Evolutionary conservation across 2,329 filamentous ascomycete genomes (phyloP), one percentile per base, ranked within the genome.

Genomic region (Phoma sp.): DNA sequence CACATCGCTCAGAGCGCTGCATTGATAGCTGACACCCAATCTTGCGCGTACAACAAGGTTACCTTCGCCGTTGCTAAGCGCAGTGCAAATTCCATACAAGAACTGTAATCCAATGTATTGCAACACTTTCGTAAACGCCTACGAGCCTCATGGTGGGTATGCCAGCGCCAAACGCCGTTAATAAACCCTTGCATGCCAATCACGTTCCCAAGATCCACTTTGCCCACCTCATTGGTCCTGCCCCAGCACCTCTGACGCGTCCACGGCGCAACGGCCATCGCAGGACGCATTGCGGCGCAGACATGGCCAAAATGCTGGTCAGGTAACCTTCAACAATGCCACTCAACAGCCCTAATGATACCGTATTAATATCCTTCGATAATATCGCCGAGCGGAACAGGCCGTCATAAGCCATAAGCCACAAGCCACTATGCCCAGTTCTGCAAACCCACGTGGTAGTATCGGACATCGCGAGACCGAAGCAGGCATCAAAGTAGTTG

Each of bases 201-300:
- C 65, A 70, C 42, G 53, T 38, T 46, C 45, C 18, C 52, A 49
- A 56, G 46, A 15, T 52, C 59, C 56, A 48, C 42, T 53, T 47
- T 45, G 11, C 17, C 59, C 54, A 18, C 39, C 36, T 53, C 53
- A 74, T 73, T 74, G 67, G 71, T 52, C 59, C 21, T 40, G 26
- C 39, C 51, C 29, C 51, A 55, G 62, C 69, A 68, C 69, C 64
- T 63, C 60, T 47, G 56, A 57, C 46, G 33, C 43, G 30, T 50
- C 53, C 62, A 59, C 58, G 64, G 61, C 61, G 51, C 61, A 60
- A 50, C 58, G 48, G 43, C 52, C 49, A 45, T 37, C 30, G 33
- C 30, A 53, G 25, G n/a, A 46, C 47, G 46, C 50, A 48, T 61
- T 58, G 58, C 59, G 51, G 58, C 56, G 56, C 55, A 57, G 21